phyloP scores from a whole-genome alignment of 2,329 filamentous ascomycete species.

The Aspergillus terreus region DNA sequence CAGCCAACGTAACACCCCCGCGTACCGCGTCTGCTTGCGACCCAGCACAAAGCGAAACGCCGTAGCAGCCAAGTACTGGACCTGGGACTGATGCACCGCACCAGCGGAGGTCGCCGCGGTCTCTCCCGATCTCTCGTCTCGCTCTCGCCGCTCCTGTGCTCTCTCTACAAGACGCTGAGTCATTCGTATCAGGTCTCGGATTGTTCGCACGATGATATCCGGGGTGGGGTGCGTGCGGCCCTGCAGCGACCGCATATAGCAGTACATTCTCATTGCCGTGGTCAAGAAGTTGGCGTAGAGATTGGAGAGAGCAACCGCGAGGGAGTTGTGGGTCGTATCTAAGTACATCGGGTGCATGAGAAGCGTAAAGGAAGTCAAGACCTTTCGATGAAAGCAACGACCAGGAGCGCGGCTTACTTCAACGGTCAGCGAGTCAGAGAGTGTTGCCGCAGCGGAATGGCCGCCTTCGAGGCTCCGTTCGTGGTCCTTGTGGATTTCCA shows the following conservation, averaged over 20 bases:
- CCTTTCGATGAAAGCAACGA: constrained; percentile 73
- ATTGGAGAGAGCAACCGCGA: constrained; percentile 66
- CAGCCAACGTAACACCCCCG: constrained; percentile 65
- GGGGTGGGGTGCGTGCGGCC: constrained; percentile 49
- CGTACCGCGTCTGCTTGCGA: constrained; percentile 68
- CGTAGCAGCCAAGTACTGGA: constrained; percentile 61
- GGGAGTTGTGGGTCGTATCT: constrained; percentile 67
- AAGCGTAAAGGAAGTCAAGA: constrained; percentile 71
- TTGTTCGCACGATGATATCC: constrained; percentile 61
- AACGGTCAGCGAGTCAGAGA: constrained; percentile 73
- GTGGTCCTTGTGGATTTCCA: constrained; percentile 70
- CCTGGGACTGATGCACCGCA: constrained; percentile 57
- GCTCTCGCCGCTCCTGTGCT: constrained; percentile 27
- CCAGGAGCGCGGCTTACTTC: constrained; percentile 71
- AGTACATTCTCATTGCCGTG: constrained; percentile 69
- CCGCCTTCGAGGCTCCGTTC: constrained; percentile 45
- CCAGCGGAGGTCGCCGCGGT: constrained; percentile 46
- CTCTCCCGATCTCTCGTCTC: constrained; percentile 4
- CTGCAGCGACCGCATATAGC: constrained; percentile 59
- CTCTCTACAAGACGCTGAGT: constrained; percentile 63
- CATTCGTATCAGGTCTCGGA: constrained; percentile 63
- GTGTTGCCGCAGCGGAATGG: constrained; percentile 50
- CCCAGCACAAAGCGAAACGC: constrained; percentile 68
- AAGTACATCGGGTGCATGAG: constrained; percentile 63
- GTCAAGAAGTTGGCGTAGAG: constrained; percentile 72